These are phyloP conservation scores for Psilocybe sp. DNA, from an alignment of 768 basidiomycete species.

Conservation along the genomic window DNA sequence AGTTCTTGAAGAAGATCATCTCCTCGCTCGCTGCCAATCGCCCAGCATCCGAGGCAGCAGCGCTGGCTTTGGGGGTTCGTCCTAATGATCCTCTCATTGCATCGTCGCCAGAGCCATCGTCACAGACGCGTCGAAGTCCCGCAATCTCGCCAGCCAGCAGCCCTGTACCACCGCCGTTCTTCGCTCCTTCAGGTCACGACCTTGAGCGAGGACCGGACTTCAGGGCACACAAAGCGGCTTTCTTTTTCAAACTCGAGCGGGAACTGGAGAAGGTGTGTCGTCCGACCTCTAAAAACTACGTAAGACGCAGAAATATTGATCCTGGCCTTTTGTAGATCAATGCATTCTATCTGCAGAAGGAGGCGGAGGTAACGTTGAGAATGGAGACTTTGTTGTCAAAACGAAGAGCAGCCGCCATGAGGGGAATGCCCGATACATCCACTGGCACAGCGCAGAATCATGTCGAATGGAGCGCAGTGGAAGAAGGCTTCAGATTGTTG, in stretches of 20 bases:
- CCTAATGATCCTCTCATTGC: conserved; percentile 43
- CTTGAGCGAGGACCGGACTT: conserved; percentile 80
- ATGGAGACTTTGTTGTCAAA: conserved; percentile 93
- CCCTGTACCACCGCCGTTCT: conserved; percentile 52
- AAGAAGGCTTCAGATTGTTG: conserved; percentile 92
- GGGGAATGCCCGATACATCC: conserved; percentile 66
- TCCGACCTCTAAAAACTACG: background rate
- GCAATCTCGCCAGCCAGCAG: conserved; percentile 36
- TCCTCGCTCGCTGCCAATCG: conserved; percentile 90
- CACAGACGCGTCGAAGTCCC: conserved; percentile 28
- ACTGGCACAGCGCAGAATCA: conserved; percentile 61
- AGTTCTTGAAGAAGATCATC: conserved; percentile 97
- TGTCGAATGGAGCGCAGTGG: conserved; percentile 93
- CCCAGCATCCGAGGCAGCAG: conserved; percentile 86
- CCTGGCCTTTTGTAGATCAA: conserved; percentile 69
- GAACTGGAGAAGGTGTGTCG: conserved; percentile 89
- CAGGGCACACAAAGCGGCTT: conserved; percentile 93
- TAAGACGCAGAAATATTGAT: conserved; percentile 5
- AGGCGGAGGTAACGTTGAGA: conserved; percentile 88
- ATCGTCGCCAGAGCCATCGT: conserved; percentile 27
- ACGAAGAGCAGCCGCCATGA: conserved; percentile 76
- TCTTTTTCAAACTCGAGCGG: conserved; percentile 98
- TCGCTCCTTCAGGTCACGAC: conserved; percentile 61
- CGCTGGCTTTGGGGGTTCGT: conserved; percentile 79
- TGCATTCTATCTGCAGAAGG: conserved; percentile 95